Evolutionary conservation across 1,139 yeast species (phyloP), one percentile per base, ranked within the genome.

Genomic region (Blastobotrys persicus): DNA sequence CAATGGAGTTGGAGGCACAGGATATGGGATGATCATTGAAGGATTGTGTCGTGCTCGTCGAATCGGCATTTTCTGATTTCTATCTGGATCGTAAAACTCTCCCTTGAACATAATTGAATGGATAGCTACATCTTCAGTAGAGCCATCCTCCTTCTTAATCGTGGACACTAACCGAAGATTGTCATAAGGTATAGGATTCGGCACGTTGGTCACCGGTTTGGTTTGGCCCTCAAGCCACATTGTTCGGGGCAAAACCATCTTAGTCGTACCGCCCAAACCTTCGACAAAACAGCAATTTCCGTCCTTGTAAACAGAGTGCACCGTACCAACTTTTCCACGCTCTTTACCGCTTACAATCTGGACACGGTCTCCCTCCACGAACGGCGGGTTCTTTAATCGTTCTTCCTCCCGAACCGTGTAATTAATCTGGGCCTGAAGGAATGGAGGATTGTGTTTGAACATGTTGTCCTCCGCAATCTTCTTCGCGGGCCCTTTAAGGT

Each of bases 1-100:
- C n/a, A 73, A 70, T 6, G 76, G 74, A 33, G 81, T 83, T 4
- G 55, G 51, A 1, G 95, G 95, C 56, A 80, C 78, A 40, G 98
- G 98, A 95, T 96, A 91, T 49, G 98, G 97, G 48, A 91, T 81
- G 50, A 88, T 72, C 49, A 88, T 73, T 39, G 79, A 79, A 32
- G 72, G 72, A 59, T 88, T 89, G 58, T 79, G 76, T 57, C 77
- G 80, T 13, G 91, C 88, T 57, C 80, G 79, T 69, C 98, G 80
- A 55, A 78, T 78, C 18, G 95, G 95, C 72, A 88, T 72, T 76
- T 85, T 79, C 62, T 76, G 75, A 65, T 83, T 84, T 67, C 85
- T 83, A 58, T 85, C 80, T 45, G 79, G 80, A 64, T 89, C 96
- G 67, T 78, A 91, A 64, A 85, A 84, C 48, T 73, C 69, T 12